Evolutionary conservation across 2,329 filamentous ascomycete species (phyloP), one percentile per base, ranked within the genome.

Genomic region (Claviceps sp.): DNA sequence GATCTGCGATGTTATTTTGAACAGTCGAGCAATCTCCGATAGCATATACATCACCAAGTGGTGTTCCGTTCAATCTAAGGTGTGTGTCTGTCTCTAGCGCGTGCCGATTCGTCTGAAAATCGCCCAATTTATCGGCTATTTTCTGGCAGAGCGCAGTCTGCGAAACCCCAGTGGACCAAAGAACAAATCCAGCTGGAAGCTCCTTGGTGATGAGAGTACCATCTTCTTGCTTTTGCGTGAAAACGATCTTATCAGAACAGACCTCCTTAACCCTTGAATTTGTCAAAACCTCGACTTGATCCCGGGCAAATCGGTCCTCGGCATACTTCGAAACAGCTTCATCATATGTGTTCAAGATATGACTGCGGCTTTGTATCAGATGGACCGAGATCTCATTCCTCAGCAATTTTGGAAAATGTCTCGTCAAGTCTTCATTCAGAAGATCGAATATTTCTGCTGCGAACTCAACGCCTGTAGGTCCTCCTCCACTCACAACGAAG

Each of bases 261-360:
- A 98, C 89, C 67, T 96, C 91, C 67, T 90, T 88, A 20, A 98
- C 93, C 54, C 93, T 81, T 1, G 93, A 84, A 67, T 96, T 97
- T 50, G 90, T 96, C 58, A 95, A 77, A 8, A 98, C 84, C 45
- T 95, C 85, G 52, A 98, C 85, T 59, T 90, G 82, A 65, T 98
- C 93, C 62, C 93, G 88, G 18, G 86, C 81, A 63, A 98, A 96
- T 43, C 87, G 84, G 50, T 87, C 81, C 69, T 98, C 93, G 20
- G 93, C 91, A 64, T 94, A 98, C 63, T 83, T 82, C 11, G 90
- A 96, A 1, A 98, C 77, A 0, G 89, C 85, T 70, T 98, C 93
- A 58, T 98, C 93, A 64, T 98, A 98, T 0, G 93, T 98, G 71
- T 98, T 98, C 34, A 98, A 75, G 57, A 98, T 98, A 61, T 98